Conservation (phyloP, 164 flowering plant genomes). For the Kalanchoe fedtschenkoi region DNA sequence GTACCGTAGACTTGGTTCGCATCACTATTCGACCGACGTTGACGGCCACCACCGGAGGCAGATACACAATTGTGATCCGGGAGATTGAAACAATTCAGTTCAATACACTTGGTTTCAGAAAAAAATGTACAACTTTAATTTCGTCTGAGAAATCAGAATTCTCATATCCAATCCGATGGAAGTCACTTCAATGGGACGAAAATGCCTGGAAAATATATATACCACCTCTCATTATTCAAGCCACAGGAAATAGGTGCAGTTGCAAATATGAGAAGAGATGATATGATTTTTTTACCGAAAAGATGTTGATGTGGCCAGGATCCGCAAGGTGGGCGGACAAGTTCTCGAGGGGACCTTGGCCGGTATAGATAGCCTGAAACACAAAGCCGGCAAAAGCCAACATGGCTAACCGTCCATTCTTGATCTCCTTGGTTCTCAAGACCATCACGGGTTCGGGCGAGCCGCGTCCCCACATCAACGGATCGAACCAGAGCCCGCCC, state of each 20-base stretch:
- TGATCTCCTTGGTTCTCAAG: slow-evolving; percentile 85
- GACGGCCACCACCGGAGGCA: no score
- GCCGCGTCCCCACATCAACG: slow-evolving; percentile 78
- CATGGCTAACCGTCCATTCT: slow-evolving; percentile 85
- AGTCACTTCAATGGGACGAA: not conserved
- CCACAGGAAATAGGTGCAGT: not conserved
- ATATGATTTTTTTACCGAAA: slow-evolving; percentile 36
- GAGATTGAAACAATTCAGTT: no score
- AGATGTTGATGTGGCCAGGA: slow-evolving; percentile 82
- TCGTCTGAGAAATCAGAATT: no score
- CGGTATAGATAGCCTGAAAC: slow-evolving; percentile 80
- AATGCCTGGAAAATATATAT: not conserved
- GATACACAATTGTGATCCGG: no score
- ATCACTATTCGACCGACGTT: no score
- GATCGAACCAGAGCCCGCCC: slow-evolving; percentile 86
- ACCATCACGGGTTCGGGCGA: slow-evolving; percentile 90
- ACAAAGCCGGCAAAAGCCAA: slow-evolving; percentile 70
- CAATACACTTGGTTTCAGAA: no score
- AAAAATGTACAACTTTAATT: no score
- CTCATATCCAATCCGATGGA: no score
- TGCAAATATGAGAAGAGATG: not conserved
- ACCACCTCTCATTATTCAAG: no score
- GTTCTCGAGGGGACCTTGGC: slow-evolving; percentile 66
- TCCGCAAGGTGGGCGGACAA: slow-evolving; percentile 68
- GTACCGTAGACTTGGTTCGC: no score